Conservation (phyloP, 2,329 filamentous ascomycete genomes). For the Exserohilum turcica region DNA sequence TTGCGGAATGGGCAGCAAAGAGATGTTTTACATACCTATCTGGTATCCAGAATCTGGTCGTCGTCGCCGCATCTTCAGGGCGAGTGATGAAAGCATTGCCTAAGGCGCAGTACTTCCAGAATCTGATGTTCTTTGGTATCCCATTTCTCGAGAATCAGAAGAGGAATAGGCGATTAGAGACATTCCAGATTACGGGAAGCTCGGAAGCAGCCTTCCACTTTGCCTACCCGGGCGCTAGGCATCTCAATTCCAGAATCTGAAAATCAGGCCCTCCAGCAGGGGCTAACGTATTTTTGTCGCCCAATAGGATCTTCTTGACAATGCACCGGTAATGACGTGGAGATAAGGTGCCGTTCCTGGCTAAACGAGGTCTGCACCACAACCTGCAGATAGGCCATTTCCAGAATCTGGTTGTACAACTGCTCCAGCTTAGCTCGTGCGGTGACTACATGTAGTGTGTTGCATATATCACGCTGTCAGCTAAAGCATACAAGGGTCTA, state of each 20-base stretch:
- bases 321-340: not conserved
- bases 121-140: not conserved
- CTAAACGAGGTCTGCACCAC: not conserved
- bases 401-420: not conserved
- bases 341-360: not conserved
- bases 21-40: not conserved
- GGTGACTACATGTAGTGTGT: not conserved
- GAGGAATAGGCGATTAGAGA: too few relatives aligned
- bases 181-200: not conserved
- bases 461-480: not conserved
- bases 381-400: not conserved
- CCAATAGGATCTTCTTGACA: too few relatives aligned
- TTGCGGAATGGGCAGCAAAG: not conserved
- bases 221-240: too few relatives aligned
- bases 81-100: too few relatives aligned
- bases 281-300: too few relatives aligned
- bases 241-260: not conserved
- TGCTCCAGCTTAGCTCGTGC: not conserved
- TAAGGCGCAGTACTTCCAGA: not conserved
- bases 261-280: too few relatives aligned
- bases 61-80: not conserved
- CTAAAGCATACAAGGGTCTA: not conserved
- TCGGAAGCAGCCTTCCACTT: not conserved
- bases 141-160: not conserved
- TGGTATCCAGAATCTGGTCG: slow-evolving; percentile 1